Conservation (phyloP, 1,139 yeast species). For the Geotrichum aggregatum region DNA sequence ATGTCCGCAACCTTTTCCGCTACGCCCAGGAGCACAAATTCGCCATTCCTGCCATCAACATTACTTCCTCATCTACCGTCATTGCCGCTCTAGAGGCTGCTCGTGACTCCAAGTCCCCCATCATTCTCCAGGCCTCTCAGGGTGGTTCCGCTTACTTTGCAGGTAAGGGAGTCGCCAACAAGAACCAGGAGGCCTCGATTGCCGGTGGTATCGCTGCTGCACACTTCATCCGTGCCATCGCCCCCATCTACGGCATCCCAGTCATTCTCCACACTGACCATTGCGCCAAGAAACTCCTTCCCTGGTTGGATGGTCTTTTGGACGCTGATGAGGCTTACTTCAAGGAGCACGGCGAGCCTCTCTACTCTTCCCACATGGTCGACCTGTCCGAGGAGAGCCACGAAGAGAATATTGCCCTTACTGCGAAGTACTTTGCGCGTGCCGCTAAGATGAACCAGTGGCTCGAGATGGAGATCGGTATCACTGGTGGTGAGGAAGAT, state of each 20-base stretch:
- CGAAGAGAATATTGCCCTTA: conserved; percentile 89
- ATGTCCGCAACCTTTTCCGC: conserved; percentile 80
- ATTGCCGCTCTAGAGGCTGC: conserved; percentile 98
- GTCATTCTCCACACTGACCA: conserved; percentile 97
- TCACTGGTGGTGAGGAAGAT: conserved; percentile 99
- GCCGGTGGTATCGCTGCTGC: conserved; percentile 97
- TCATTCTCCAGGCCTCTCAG: conserved; percentile 93
- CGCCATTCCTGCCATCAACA: conserved; percentile 98
- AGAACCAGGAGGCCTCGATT: conserved; percentile 89
- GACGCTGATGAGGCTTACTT: conserved; percentile 93
- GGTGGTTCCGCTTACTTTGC: conserved; percentile 99
- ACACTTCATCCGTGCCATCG: conserved; percentile 92
- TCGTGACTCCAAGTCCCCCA: conserved; percentile 92
- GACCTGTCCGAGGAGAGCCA: conserved; percentile 96
- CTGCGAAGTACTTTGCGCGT: conserved; percentile 92
- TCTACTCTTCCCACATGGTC: conserved; percentile 98
- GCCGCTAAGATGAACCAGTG: conserved; percentile 93
- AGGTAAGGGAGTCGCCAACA: conserved; percentile 96
- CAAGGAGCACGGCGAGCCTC: conserved; percentile 82
- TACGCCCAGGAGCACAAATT: conserved; percentile 91
- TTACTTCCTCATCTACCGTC: conserved; percentile 94
- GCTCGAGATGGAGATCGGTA: conserved; percentile 99
- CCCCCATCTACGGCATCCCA: conserved; percentile 95
- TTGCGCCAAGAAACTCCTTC: conserved; percentile 96
- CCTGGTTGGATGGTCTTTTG: conserved; percentile 98